Conservation (phyloP, 83 land plant species). For the Diphasiastrum complanatum region DNA sequence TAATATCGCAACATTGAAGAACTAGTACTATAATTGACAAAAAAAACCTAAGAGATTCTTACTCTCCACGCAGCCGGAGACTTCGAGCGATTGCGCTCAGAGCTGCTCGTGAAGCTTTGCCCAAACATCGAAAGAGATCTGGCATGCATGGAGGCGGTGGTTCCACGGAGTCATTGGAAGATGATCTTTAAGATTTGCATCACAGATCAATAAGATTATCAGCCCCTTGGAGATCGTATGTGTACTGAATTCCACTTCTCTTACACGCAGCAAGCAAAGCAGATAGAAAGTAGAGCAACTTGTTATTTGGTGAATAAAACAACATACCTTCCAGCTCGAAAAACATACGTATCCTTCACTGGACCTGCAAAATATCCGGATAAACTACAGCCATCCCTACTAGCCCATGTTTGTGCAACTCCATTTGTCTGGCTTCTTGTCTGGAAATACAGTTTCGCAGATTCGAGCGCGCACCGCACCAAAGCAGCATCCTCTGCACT, state of each 20-base stretch:
- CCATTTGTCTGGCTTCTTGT: conserved; percentile 28
- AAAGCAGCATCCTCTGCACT: conserved; percentile 54
- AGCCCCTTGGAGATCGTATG: too few species aligned
- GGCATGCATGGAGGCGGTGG: conserved; percentile 75
- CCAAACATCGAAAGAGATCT: conserved; percentile 70
- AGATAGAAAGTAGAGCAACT: neutral
- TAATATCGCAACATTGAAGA: too few species aligned
- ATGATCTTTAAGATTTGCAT: neutral
- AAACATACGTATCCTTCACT: conserved; percentile 44
- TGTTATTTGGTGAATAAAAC: neutral
- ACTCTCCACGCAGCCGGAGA: conserved; percentile 92
- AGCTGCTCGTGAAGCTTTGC: conserved; percentile 77
- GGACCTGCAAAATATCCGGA: conserved; percentile 34
- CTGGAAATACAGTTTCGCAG: conserved; percentile 61
- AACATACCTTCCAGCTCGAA: conserved; percentile 76
- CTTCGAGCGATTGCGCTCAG: conserved; percentile 66
- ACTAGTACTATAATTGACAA: neutral
- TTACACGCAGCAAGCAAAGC: too few species aligned
- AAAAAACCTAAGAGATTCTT: conserved; percentile 24
- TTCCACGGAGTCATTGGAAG: conserved; percentile 39
- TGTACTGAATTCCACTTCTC: too few species aligned
- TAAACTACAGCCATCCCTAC: conserved; percentile 14
- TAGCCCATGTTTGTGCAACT: conserved; percentile 18
- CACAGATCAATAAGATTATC: conserved; percentile 3
- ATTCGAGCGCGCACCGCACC: conserved; percentile 63